A percentile compares a stretch with the other conserved stretches of the same genome.
Conservation (phyloP, 768 basidiomycete genomes). For the Exsudoporus frostii region DNA sequence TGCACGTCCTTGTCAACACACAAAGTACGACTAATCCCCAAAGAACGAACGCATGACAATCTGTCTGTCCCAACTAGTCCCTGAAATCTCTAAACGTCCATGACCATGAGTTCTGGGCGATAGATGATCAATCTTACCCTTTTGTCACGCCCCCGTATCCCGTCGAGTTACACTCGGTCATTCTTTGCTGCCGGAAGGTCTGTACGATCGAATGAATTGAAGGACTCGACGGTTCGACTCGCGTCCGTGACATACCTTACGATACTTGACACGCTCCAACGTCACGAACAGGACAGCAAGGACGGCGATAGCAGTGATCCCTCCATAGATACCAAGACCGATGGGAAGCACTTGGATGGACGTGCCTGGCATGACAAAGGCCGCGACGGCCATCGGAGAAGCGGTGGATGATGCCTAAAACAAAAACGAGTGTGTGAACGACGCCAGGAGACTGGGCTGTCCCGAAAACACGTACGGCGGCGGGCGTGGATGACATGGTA, state of each 20-base stretch:
- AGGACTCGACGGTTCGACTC: neutral
- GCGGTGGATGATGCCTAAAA: constrained; percentile 27
- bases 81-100: neutral
- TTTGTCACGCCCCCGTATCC: constrained; percentile 56
- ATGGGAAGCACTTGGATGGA: constrained; percentile 73
- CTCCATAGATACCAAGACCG: constrained; percentile 80
- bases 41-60: constrained; percentile 3
- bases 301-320: constrained; percentile 80
- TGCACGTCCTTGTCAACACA: neutral
- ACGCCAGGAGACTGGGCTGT: neutral
- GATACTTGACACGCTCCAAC: constrained; percentile 83
- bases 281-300: constrained; percentile 82
- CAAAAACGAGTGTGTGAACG: neutral
- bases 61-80: neutral
- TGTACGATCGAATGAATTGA: constrained; percentile 26
- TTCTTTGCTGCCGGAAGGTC: constrained; percentile 73
- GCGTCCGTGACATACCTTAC: constrained; percentile 52
- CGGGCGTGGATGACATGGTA: constrained; percentile 30
- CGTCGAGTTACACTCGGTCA: constrained; percentile 60
- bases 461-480: constrained; percentile 4
- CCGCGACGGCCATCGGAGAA: constrained; percentile 28
- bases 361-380: constrained; percentile 70
- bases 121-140: constrained; percentile 12
- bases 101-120: neutral
- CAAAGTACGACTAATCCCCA: neutral